Evolutionary conservation across 2,329 filamentous ascomycete species (phyloP), one percentile per base, ranked within the genome.

Genomic region (Juglanconis oblonga): DNA sequence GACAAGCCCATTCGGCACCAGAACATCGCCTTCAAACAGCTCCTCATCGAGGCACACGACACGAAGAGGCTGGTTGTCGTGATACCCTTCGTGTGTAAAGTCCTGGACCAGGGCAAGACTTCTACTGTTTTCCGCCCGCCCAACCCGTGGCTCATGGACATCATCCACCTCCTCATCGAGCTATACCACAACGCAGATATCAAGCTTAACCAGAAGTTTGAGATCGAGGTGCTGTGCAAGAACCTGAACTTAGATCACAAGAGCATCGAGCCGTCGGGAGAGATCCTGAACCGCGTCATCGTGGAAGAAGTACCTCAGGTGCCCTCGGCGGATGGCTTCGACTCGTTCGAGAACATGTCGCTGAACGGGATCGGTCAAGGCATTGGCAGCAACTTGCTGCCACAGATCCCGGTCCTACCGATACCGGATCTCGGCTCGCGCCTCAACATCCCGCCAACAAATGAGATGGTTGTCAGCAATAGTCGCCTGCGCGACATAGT

Each of bases 121-220:
- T 98, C 95, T 0, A 90, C 88, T 11, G 88, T 98, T 9, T 99
- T 99, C 77, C 89, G 87, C 59, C 93, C 94, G 10, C 95, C 95
- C 1, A 99, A 99, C 68, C 95, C 95, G 1, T 99, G 95, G 95
- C 75, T 97, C 49, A 96, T 97, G 90, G 95, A 99, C 68, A 95
- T 99, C 57, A 86, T 99, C 58, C 86, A 91, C 64, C 80, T 98
- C 7, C 82, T 99, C 40, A 91, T 97, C 68, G 96, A 99, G 70
- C 82, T 99, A 4, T 99, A 99, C 70, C 89, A 97, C 69, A 90
- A 90, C 68, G 92, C 91, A 13, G 94, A 97, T 67, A 79, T 99
- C 58, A 98, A 98, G 73, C 84, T 99, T 42, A 98, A 98, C 67
- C 87, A 97, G 55, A 99, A 98, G 69, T 99, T 99, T 68, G 95